A percentile compares a stretch with the other conserved stretches of the same genome.
Evolutionary conservation across 2,329 filamentous ascomycete genomes (phyloP).

Genomic region (Calonectria honghensis): DNA sequence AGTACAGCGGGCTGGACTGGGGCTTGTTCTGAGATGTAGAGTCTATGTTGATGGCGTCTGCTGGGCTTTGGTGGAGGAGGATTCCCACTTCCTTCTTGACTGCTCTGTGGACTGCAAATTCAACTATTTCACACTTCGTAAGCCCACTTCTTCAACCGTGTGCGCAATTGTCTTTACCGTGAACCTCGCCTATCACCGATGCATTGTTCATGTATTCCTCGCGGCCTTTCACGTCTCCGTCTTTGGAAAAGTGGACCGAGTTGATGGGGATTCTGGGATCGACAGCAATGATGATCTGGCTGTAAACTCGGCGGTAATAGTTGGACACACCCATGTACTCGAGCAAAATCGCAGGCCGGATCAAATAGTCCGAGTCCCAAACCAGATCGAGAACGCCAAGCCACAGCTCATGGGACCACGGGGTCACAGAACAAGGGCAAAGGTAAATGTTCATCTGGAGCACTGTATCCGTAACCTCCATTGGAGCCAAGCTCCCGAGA

Average conservation of each 20-base stretch:
- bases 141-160: not conserved
- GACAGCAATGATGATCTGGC: constrained; percentile 43
- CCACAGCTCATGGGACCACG: constrained; percentile 32
- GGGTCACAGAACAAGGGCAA: constrained; percentile 46
- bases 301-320: constrained; percentile 48
- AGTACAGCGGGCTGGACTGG: constrained; percentile 47
- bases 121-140: constrained; percentile 1
- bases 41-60: constrained; percentile 35
- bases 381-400: constrained; percentile 51
- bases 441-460: constrained; percentile 46
- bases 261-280: constrained; percentile 38
- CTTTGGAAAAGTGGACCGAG: not conserved
- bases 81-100: constrained; percentile 41
- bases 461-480: constrained; percentile 50
- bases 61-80: constrained; percentile 46
- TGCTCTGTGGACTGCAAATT: constrained; percentile 32
- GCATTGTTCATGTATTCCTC: not conserved
- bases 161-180: not conserved
- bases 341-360: constrained; percentile 48
- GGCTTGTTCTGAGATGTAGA: constrained; percentile 17
- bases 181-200: not conserved
- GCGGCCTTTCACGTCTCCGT: not conserved
- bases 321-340: constrained; percentile 44
- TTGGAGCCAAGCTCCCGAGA: constrained; percentile 43
- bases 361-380: constrained; percentile 48